phyloP scores from a whole-genome alignment of 495 filamentous ascomycete species.

The Pyrenopolyporus hunteri region DNA sequence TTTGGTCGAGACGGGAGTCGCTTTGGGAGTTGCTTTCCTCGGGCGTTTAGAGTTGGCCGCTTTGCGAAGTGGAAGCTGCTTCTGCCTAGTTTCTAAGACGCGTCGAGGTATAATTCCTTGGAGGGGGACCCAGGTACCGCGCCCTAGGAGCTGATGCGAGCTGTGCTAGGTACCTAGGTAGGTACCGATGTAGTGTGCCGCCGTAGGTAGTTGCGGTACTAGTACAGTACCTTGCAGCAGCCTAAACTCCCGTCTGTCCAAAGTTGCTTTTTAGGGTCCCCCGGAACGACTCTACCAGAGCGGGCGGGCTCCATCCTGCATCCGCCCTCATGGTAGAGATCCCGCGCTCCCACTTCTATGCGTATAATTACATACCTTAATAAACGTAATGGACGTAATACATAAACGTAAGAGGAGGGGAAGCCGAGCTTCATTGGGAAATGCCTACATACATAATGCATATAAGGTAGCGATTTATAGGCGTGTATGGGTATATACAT shows the following conservation, averaged over 20 bases:
- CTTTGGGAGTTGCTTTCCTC: not conserved
- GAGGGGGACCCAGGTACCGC: conserved; percentile 36
- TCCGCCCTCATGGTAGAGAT: conserved; percentile 13
- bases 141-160: conserved; percentile 4
- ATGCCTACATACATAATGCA: too few species aligned
- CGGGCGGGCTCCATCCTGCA: conserved; percentile 1
- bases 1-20: not conserved
- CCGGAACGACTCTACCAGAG: not conserved
- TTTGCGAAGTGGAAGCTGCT: too few species aligned
- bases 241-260: too few species aligned
- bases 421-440: not conserved
- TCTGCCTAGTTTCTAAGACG: conserved; percentile 10
- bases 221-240: conserved; percentile 1
- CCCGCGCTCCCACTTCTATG: not conserved
- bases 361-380: not conserved
- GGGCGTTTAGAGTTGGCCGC: too few species aligned
- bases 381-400: conserved; percentile 1
- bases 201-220: not conserved
- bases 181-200: not conserved
- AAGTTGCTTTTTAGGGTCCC: not conserved
- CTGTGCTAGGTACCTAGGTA: conserved; percentile 1
- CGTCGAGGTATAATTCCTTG: conserved; percentile 24
- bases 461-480: too few species aligned
- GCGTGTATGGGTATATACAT: too few species aligned
- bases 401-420: not conserved